Evolutionary conservation across 1,284 basidiomycete genomes (phyloP).

Genomic region (Leccinum subfulvum): DNA sequence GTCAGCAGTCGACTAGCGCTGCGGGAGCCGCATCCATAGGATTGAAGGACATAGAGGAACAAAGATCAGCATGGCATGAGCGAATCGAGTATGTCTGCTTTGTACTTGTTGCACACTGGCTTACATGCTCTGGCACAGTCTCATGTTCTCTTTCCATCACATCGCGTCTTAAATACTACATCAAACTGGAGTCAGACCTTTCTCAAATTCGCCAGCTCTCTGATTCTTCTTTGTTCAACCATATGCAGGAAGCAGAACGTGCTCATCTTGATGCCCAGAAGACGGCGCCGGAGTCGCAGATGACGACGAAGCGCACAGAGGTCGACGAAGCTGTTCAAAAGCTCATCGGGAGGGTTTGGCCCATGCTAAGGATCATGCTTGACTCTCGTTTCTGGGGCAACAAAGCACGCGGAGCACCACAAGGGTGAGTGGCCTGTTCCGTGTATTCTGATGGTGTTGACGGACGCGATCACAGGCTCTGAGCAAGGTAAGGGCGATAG

Average conservation of each 20-base stretch:
- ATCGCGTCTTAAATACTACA: conserved; percentile 32
- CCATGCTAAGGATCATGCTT: conserved; percentile 17
- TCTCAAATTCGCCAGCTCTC: conserved; percentile 21
- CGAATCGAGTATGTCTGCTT: conserved; percentile 31
- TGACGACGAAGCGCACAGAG: conserved; percentile 29
- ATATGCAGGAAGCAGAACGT: conserved; percentile 19
- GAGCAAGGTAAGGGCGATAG: too few relatives aligned
- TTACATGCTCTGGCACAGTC: conserved; percentile 15
- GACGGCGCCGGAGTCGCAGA: conserved; percentile 23
- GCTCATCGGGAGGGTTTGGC: conserved; percentile 32
- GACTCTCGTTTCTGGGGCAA: too few relatives aligned
- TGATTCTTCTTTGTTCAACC: conserved; percentile 19
- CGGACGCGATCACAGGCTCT: too few relatives aligned
- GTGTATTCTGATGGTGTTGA: too few relatives aligned
- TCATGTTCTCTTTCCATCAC: conserved; percentile 34
- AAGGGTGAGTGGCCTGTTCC: too few relatives aligned
- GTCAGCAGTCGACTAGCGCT: conserved; percentile 8
- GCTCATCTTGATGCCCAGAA: conserved; percentile 20
- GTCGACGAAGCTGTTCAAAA: conserved; percentile 29
- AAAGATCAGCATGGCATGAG: conserved; percentile 32
- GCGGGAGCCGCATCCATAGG: conserved; percentile 1
- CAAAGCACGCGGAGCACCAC: too few relatives aligned
- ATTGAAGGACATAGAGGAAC: conserved; percentile 28
- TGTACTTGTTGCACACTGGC: neutral
- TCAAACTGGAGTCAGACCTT: conserved; percentile 31